Percentiles rank a stretch among this genome's conserved stretches.
Conservation (phyloP, 2,329 filamentous ascomycete genomes). For the Botryotinia convoluta region DNA sequence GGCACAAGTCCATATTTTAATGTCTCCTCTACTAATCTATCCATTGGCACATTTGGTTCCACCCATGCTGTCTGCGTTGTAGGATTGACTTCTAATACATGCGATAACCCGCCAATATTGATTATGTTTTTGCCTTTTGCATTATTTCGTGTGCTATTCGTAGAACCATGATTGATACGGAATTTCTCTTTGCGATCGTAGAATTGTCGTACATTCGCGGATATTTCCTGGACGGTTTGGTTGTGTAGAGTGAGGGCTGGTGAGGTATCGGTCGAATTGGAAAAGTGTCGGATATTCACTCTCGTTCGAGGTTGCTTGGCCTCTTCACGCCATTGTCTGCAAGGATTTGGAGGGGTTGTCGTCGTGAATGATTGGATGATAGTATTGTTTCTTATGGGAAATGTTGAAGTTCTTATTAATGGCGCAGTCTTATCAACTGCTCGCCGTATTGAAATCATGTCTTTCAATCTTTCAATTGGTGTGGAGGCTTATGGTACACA, state of each 20-base stretch:
- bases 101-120: slow-evolving; percentile 48
- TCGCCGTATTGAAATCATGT: slow-evolving; percentile 8
- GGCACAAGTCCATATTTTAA: slow-evolving; percentile 55
- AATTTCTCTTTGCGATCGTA: slow-evolving; percentile 48
- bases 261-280: neutral
- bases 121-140: slow-evolving; percentile 43
- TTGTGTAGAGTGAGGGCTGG: slow-evolving; percentile 39
- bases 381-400: neutral
- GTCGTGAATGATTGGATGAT: neutral
- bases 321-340: neutral
- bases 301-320: neutral
- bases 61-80: slow-evolving; percentile 49
- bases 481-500: neutral
- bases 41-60: slow-evolving; percentile 70
- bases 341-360: slow-evolving; percentile 3
- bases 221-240: slow-evolving; percentile 45
- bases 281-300: neutral
- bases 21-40: slow-evolving; percentile 57
- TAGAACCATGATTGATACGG: slow-evolving; percentile 56
- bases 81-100: slow-evolving; percentile 46
- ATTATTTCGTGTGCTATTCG: slow-evolving; percentile 50
- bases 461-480: slow-evolving; percentile 5
- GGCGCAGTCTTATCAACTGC: neutral
- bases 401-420: neutral
- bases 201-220: slow-evolving; percentile 47